Percentiles rank a stretch among this genome's conserved stretches.
Evolutionary conservation across 495 filamentous ascomycete genomes (phyloP).

Genomic region (Entonaema liquescens): DNA sequence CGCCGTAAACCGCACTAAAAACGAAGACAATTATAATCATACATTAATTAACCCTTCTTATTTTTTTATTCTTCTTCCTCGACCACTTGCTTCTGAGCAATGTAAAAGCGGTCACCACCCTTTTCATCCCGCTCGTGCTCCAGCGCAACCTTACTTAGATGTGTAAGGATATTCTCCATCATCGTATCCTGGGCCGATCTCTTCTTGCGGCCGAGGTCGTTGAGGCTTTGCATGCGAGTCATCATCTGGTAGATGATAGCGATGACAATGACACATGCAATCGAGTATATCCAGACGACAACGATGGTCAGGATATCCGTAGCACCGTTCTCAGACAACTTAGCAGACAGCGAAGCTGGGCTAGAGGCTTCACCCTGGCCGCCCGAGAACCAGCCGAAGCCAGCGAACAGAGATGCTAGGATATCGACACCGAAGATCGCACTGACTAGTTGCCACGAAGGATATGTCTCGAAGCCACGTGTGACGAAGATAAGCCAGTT

Average conservation of each 20-base stretch:
- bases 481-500: conserved; percentile 97
- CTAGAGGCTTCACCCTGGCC: conserved; percentile 42
- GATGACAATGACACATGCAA: conserved; percentile 79
- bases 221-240: conserved; percentile 70
- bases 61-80: conserved; percentile 66
- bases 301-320: conserved; percentile 78
- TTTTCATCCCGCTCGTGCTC: conserved; percentile 72
- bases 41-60: conserved; percentile 1
- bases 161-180: conserved; percentile 82
- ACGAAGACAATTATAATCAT: conserved; percentile 11
- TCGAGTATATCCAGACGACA: conserved; percentile 79
- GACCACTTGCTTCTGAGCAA: conserved; percentile 68
- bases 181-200: conserved; percentile 75
- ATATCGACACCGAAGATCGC: conserved; percentile 83
- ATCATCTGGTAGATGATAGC: conserved; percentile 81
- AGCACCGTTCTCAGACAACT: conserved; percentile 65
- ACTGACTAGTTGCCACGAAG: conserved; percentile 78
- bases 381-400: conserved; percentile 79
- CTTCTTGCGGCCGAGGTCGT: conserved; percentile 83
- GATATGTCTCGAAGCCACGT: conserved; percentile 79
- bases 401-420: conserved; percentile 78
- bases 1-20: conserved; percentile 13
- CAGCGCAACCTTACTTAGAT: conserved; percentile 77
- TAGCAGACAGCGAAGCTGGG: conserved; percentile 34
- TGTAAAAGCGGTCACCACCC: conserved; percentile 63